phyloP scores from a whole-genome alignment of 1,284 basidiomycete species.

The Irpex sp. region DNA sequence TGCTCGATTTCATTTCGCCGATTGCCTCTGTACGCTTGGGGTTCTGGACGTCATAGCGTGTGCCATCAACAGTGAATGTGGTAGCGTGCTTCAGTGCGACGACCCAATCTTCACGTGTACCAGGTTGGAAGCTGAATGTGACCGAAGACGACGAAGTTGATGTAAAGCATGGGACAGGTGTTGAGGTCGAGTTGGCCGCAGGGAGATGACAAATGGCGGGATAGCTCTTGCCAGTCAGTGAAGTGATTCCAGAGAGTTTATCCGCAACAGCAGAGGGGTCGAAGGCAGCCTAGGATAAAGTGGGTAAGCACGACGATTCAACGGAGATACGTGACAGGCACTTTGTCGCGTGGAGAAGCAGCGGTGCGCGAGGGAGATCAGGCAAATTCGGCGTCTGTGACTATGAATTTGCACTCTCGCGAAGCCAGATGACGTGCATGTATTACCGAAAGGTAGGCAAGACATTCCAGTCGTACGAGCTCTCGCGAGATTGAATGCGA shows the following conservation, averaged over 20 bases:
- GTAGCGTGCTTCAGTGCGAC: slow-evolving; percentile 37
- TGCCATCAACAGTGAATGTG: slow-evolving; percentile 35
- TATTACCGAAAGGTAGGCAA: neutral
- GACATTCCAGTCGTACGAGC: neutral
- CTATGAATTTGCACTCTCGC: neutral
- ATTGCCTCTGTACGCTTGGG: slow-evolving; percentile 43
- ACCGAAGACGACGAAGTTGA: slow-evolving; percentile 42
- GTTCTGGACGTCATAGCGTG: slow-evolving; percentile 40
- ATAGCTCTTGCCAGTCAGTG: slow-evolving; percentile 36
- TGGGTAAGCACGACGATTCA: slow-evolving; percentile 11
- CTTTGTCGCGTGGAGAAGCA: neutral
- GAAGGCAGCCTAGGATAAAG: slow-evolving; percentile 16
- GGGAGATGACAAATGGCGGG: slow-evolving; percentile 26
- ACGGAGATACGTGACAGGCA: slow-evolving; percentile 23
- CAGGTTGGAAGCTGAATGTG: slow-evolving; percentile 56
- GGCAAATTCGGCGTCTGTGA: neutral
- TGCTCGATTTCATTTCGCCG: slow-evolving; percentile 68
- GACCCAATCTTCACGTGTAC: slow-evolving; percentile 48
- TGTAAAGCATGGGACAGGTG: slow-evolving; percentile 38
- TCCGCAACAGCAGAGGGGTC: slow-evolving; percentile 38
- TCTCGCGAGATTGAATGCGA: neutral
- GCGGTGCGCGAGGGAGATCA: neutral
- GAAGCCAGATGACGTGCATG: neutral
- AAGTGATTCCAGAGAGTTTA: slow-evolving; percentile 41
- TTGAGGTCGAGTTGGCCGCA: slow-evolving; percentile 17